Evolutionary conservation across 2,329 filamentous ascomycete species (phyloP).

Genomic region (Penicillium psychrosexuale): DNA sequence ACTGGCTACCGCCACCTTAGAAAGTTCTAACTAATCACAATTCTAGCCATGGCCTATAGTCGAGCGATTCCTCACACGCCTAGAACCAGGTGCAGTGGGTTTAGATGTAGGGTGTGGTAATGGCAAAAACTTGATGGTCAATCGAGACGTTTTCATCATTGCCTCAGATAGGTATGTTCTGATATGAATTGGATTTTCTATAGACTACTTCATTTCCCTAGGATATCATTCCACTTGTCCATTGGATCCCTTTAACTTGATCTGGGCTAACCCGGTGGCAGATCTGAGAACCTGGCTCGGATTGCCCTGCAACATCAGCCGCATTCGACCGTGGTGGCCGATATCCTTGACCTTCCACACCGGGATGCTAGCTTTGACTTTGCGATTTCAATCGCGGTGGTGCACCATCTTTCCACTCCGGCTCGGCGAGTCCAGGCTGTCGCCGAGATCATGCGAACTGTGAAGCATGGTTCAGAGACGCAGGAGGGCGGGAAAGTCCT

Average conservation of each 20-base stretch:
- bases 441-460: constrained; percentile 63
- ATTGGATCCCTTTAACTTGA: constrained; percentile 16
- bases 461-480: constrained; percentile 41
- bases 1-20: neutral
- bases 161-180: constrained; percentile 73
- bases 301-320: constrained; percentile 58
- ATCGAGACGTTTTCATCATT: constrained; percentile 72
- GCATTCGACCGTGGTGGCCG: constrained; percentile 72
- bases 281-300: constrained; percentile 56
- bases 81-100: constrained; percentile 70
- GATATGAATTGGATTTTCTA: constrained; percentile 27
- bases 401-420: constrained; percentile 85
- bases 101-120: constrained; percentile 95
- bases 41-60: constrained; percentile 85
- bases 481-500: constrained; percentile 61
- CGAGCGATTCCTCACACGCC: constrained; percentile 67
- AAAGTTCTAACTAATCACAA: constrained; percentile 1
- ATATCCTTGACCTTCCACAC: constrained; percentile 80
- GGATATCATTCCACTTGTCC: neutral
- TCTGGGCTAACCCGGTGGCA: constrained; percentile 27
- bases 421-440: constrained; percentile 71
- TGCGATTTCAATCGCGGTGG: constrained; percentile 86
- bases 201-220: constrained; percentile 28
- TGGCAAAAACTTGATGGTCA: constrained; percentile 87
- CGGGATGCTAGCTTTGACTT: constrained; percentile 68